Percentiles rank a stretch among this genome's conserved stretches.
Evolutionary conservation across 2,329 filamentous ascomycete genomes (phyloP).

Genomic region (Scortechinia acanthostroma): DNA sequence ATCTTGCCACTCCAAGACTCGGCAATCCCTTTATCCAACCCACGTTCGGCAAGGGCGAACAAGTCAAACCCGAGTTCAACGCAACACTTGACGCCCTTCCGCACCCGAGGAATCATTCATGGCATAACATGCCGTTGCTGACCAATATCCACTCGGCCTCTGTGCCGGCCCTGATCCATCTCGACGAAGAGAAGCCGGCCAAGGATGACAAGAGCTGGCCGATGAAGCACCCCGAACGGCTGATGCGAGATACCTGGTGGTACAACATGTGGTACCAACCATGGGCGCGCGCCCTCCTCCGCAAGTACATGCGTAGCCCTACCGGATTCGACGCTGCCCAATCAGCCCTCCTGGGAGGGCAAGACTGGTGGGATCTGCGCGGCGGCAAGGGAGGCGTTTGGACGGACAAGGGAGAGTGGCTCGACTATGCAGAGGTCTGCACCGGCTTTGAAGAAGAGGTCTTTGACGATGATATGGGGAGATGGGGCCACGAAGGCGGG

Average conservation of each 20-base stretch:
- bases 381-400: conserved; percentile 44
- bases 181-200: conserved; percentile 25
- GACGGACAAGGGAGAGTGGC: conserved; percentile 38
- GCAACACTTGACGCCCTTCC: conserved; percentile 30
- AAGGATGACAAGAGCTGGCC: no score
- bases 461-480: conserved; percentile 35
- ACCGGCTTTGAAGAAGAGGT: conserved; percentile 29
- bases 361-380: conserved; percentile 36
- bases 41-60: conserved; percentile 7
- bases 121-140: conserved; percentile 30
- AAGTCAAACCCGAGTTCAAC: conserved; percentile 18
- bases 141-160: conserved; percentile 36
- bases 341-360: conserved; percentile 31
- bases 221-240: no score
- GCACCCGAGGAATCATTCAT: conserved; percentile 23
- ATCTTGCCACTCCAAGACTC: conserved; percentile 19
- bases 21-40: conserved; percentile 14
- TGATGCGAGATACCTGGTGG: conserved; percentile 22
- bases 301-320: conserved; percentile 33
- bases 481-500: conserved; percentile 21
- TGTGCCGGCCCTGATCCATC: conserved; percentile 32
- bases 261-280: conserved; percentile 36
- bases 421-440: conserved; percentile 37
- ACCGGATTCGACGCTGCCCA: conserved; percentile 30
- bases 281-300: conserved; percentile 36